Evolutionary conservation across 441 rosid genomes (phyloP).

Genomic region (Raphanus hybrid): DNA sequence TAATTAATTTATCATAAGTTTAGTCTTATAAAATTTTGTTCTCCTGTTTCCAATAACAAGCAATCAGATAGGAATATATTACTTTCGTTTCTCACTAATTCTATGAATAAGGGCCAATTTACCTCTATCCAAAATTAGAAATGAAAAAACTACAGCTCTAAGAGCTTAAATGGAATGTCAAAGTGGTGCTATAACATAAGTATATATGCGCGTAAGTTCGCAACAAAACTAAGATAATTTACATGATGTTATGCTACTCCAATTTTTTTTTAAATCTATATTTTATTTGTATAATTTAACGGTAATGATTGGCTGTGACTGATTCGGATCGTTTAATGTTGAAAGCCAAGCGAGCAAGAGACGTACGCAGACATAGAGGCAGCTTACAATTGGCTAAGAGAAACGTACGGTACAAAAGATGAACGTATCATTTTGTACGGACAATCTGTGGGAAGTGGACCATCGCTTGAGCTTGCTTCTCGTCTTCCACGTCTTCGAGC

Average conservation of each 20-base stretch:
- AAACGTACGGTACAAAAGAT: slow-evolving; percentile 48
- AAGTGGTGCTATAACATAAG: too few relatives aligned
- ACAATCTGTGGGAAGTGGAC: slow-evolving; percentile 68
- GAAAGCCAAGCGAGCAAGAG: slow-evolving; percentile 61
- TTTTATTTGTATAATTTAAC: neutral
- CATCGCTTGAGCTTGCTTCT: slow-evolving; percentile 58
- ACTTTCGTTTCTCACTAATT: too few relatives aligned
- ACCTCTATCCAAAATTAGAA: too few relatives aligned
- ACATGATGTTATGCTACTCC: neutral
- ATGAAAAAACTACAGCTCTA: too few relatives aligned
- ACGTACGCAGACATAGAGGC: slow-evolving; percentile 72
- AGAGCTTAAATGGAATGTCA: too few relatives aligned
- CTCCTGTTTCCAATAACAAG: too few relatives aligned
- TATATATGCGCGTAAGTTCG: neutral
- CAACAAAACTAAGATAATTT: neutral
- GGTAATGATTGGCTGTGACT: slow-evolving; percentile 9
- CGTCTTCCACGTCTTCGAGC: slow-evolving; percentile 58
- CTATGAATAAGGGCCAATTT: too few relatives aligned
- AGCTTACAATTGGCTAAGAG: slow-evolving; percentile 52
- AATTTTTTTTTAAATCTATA: neutral
- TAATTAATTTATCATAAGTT: neutral
- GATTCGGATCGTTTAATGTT: slow-evolving; percentile 15
- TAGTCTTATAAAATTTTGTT: too few relatives aligned
- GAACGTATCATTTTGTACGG: slow-evolving; percentile 59
- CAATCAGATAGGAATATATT: too few relatives aligned